Evolutionary conservation across 2,329 filamentous ascomycete genomes (phyloP).

Genomic region (Clarireedia paspali): DNA sequence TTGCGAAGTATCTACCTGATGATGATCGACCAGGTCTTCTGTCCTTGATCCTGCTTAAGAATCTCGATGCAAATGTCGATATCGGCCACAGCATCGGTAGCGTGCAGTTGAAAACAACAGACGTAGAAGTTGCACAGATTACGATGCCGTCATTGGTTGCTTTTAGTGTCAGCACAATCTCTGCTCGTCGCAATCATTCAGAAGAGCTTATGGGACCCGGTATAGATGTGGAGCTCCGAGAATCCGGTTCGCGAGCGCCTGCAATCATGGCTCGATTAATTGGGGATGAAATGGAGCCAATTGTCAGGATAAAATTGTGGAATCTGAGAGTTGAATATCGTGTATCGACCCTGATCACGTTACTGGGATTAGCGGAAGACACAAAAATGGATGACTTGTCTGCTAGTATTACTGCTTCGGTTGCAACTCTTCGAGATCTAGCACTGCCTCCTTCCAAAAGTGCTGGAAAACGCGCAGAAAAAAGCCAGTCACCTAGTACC

Average conservation of each 20-base stretch:
- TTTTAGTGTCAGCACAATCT: conserved; percentile 59
- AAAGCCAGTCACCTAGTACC: neutral
- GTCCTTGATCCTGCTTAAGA: conserved; percentile 60
- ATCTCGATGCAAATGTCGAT: conserved; percentile 52
- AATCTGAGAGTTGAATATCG: conserved; percentile 84
- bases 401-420: conserved; percentile 66
- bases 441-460: conserved; percentile 37
- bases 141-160: conserved; percentile 77
- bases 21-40: conserved; percentile 88
- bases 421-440: conserved; percentile 66
- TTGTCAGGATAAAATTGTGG: conserved; percentile 79
- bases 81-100: conserved; percentile 63
- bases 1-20: conserved; percentile 91
- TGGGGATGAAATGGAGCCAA: conserved; percentile 88
- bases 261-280: conserved; percentile 86
- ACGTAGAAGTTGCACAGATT: conserved; percentile 71
- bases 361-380: conserved; percentile 63
- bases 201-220: conserved; percentile 64
- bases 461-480: conserved; percentile 7
- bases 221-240: conserved; percentile 23
- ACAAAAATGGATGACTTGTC: conserved; percentile 67
- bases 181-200: conserved; percentile 53
- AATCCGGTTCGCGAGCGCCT: conserved; percentile 36
- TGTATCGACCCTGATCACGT: conserved; percentile 72
- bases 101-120: conserved; percentile 48